Evolutionary conservation across 176 grass and related monocot genomes (phyloP).

Genomic region (Zoysia japonica): DNA sequence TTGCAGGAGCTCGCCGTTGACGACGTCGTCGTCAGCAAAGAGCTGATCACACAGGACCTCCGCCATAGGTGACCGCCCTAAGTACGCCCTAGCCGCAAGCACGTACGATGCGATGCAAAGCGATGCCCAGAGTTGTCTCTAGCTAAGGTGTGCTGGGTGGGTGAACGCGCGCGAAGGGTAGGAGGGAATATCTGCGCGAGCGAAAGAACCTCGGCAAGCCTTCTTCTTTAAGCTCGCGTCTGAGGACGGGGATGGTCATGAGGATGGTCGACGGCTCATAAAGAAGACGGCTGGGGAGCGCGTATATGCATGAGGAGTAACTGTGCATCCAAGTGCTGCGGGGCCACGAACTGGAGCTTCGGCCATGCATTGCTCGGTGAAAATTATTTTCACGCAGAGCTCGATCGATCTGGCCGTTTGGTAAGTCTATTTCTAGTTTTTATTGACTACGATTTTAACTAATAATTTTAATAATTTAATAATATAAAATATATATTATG

Average conservation of each 20-base stretch:
- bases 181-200: slow-evolving; percentile 4
- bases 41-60: too few species aligned
- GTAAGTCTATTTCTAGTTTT: too few species aligned
- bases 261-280: slow-evolving; percentile 28
- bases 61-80: too few species aligned
- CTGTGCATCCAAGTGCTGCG: neutral
- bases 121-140: neutral
- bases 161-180: neutral
- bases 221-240: slow-evolving; percentile 18
- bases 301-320: neutral
- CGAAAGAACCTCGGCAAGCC: neutral
- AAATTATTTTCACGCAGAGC: too few species aligned
- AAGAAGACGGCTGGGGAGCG: slow-evolving; percentile 27
- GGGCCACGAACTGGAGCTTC: neutral
- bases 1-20: neutral
- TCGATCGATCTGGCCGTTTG: too few species aligned
- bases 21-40: too few species aligned
- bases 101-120: neutral
- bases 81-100: neutral
- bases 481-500: too few species aligned
- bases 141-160: neutral
- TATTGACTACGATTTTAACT: too few species aligned
- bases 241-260: slow-evolving; percentile 1
- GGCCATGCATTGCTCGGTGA: neutral
- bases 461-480: too few species aligned